Percentiles rank a stretch among this genome's conserved stretches.
phyloP scores from a whole-genome alignment of 768 basidiomycete species.

The Artomyces pyxidatus region DNA sequence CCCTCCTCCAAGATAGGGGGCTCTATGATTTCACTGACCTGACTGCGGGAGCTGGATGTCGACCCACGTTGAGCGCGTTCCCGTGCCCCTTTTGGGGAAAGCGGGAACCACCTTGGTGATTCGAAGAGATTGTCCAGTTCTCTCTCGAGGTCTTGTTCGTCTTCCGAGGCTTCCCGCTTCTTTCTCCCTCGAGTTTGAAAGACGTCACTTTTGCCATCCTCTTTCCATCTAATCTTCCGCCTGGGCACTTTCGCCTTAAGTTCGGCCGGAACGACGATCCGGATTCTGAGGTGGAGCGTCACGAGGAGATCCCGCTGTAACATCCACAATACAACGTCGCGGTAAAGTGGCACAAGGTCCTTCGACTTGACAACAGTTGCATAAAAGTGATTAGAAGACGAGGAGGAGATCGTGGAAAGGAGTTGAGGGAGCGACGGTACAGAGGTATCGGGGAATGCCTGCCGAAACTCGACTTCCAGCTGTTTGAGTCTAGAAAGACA shows the following conservation, averaged over 20 bases:
- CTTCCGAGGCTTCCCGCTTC: constrained; percentile 13
- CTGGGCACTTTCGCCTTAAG: constrained; percentile 61
- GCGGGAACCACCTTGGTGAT: constrained; percentile 33
- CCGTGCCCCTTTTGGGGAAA: constrained; percentile 49
- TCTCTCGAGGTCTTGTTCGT: not conserved
- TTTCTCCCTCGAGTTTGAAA: constrained; percentile 9
- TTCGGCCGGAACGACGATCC: constrained; percentile 69
- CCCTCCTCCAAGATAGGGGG: constrained; percentile 24
- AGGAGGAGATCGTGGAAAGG: constrained; percentile 66
- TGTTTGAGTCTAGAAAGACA: constrained; percentile 36
- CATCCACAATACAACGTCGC: constrained; percentile 87
- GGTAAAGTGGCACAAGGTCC: constrained; percentile 60
- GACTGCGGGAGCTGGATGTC: constrained; percentile 28
- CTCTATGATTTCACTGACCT: constrained; percentile 26
- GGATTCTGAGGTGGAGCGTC: constrained; percentile 78
- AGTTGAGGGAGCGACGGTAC: constrained; percentile 69
- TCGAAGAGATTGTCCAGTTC: constrained; percentile 7
- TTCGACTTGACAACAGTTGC: constrained; percentile 67
- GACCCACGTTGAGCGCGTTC: constrained; percentile 33
- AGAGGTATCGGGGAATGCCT: constrained; percentile 46
- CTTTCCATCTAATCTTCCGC: constrained; percentile 30
- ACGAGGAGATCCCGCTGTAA: constrained; percentile 79
- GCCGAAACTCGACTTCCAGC: constrained; percentile 52
- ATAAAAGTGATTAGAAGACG: constrained; percentile 70
- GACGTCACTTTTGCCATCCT: constrained; percentile 13